Conservation (phyloP, 495 filamentous ascomycete species). For the Aspergillus heteromorphus region DNA sequence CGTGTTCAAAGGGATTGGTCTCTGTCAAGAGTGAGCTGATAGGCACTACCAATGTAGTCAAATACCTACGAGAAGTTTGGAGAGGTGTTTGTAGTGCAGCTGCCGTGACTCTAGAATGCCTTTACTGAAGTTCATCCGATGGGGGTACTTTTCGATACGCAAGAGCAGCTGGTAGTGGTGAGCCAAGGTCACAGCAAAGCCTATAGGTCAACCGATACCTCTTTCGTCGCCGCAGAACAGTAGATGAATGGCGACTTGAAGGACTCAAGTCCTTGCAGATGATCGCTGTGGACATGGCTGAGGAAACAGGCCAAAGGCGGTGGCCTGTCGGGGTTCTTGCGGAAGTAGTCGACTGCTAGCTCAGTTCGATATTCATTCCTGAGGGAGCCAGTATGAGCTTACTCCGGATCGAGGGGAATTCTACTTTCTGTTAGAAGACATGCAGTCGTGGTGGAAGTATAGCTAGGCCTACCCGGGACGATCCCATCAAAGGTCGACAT, state of each 20-base stretch:
- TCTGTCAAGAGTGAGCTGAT: slow-evolving; percentile 35
- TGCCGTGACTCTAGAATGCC: slow-evolving; percentile 69
- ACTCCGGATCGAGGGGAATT: slow-evolving; percentile 40
- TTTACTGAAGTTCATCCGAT: slow-evolving; percentile 71
- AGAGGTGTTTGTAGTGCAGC: slow-evolving; percentile 69
- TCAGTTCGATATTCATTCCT: background rate
- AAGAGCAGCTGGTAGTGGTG: slow-evolving; percentile 49
- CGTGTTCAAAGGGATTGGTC: slow-evolving; percentile 78
- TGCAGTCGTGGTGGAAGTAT: slow-evolving; percentile 1
- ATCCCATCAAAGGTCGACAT: slow-evolving; percentile 84
- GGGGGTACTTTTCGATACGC: slow-evolving; percentile 67
- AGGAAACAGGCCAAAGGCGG: slow-evolving; percentile 83
- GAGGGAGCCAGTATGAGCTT: background rate
- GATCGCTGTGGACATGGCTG: slow-evolving; percentile 90
- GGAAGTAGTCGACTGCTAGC: slow-evolving; percentile 74
- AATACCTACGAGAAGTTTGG: slow-evolving; percentile 52
- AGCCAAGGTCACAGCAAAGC: background rate
- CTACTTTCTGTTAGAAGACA: slow-evolving; percentile 19
- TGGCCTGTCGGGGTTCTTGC: slow-evolving; percentile 45
- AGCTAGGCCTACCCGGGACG: slow-evolving; percentile 48
- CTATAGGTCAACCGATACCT: slow-evolving; percentile 39
- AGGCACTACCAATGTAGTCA: too few species aligned
- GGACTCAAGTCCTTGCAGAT: slow-evolving; percentile 77
- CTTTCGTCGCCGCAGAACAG: slow-evolving; percentile 78
- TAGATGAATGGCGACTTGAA: slow-evolving; percentile 77